A percentile compares a stretch with the other conserved stretches of the same genome.
These are phyloP conservation scores for Botryotinia narcissicola DNA, from an alignment of 2,329 filamentous ascomycete genomes.

Conservation along the genomic window DNA sequence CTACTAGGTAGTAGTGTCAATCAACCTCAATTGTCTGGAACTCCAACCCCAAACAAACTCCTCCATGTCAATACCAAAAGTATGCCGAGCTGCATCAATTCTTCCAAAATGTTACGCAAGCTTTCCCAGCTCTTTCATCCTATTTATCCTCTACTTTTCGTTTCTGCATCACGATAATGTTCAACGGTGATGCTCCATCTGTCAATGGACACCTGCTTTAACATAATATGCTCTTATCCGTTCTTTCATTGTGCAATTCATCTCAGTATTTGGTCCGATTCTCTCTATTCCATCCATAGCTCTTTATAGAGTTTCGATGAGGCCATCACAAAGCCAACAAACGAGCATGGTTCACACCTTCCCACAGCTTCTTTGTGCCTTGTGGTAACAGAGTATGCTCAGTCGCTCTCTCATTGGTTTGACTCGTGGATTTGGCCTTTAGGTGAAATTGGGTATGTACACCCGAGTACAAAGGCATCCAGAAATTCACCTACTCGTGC, in stretches of 20 bases:
- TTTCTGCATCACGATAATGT: constrained; percentile 24
- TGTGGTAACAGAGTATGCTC: background rate
- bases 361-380: background rate
- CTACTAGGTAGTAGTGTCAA: background rate
- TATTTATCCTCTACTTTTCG: constrained; percentile 11
- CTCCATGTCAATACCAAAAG: background rate
- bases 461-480: constrained; percentile 6
- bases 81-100: constrained; percentile 9
- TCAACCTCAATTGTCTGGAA: background rate
- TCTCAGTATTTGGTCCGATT: background rate
- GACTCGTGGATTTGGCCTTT: background rate
- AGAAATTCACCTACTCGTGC: background rate
- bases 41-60: background rate
- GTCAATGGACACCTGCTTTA: constrained; percentile 17
- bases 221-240: constrained; percentile 16
- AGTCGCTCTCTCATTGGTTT: constrained; percentile 1
- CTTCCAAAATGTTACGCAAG: background rate
- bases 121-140: background rate
- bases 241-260: background rate
- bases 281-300: background rate
- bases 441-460: constrained; percentile 14
- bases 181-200: constrained; percentile 14
- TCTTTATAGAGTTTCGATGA: background rate
- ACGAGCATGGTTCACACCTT: background rate
- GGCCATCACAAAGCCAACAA: background rate